Base-by-base conservation (phyloP, 441 rosid species). In the Syzygium malaccense region DNA sequence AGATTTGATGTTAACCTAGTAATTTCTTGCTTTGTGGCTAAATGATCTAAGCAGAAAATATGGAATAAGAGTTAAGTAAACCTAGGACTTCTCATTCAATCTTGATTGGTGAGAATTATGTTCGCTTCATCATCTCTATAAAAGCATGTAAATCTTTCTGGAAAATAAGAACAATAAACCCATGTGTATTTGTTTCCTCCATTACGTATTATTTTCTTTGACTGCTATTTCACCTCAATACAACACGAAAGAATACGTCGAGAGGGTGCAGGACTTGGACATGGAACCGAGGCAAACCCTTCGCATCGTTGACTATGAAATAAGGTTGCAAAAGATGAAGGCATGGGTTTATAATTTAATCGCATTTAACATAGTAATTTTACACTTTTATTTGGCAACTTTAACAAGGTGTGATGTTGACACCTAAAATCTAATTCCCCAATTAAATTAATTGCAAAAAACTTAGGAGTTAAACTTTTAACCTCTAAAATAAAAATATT, bases 211-310 rank as follows among this genome's bases (percentile, higher is more conserved):
- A 3, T 30, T 30, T n/a, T 64, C 11, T 64, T 64, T 15, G 20
- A 64, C 11, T n/a, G 11, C 71, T 64, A 3, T 10, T 30, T 64
- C 20, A 14, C 11, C 71, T 64, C 37, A 14, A 30, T 30, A 15
- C 6, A 15, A 0, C 2, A 30, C 3, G 41, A 64, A 7, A 7
- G 5, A 7, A 66, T 2, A 68, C 7, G 4, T 9, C 9, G 7
- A 68, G 48, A 19, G 48, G 26, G 48, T 33, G 14, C 79, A 32
- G 2, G 25, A 33, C 33, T 68, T 19, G 26, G 79, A 48, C 26
- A 9, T 5, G 48, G 79, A 26, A 5, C 4, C 0, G 1, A 4
- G 14, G 48, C 4, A 18, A 19, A 48, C 2, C 26, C 4, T 26
- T 9, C 0, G 1, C 26, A 2, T 68, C 41, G 18, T 18, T 32